Evolutionary conservation across 495 filamentous ascomycete genomes (phyloP), one percentile per base, ranked within the genome.

Genomic region (Tuber aestivum): DNA sequence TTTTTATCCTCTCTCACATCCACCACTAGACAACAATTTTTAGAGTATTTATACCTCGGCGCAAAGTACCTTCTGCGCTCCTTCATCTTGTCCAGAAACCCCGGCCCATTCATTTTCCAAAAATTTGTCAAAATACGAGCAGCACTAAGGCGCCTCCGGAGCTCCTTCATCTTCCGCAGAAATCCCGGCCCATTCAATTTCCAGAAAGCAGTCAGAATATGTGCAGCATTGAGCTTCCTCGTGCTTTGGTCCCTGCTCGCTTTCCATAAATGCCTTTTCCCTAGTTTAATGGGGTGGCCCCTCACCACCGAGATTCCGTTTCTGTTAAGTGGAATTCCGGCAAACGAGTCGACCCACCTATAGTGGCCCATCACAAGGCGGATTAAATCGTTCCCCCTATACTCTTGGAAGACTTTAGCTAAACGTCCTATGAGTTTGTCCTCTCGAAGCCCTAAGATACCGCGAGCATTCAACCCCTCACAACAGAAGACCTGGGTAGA

Each of bases 21-120:
- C 23, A 16, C 73, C 1, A 71, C 4, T n/a, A 74, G 27, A 71
- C 73, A 74, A 12, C 72, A 74, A 35, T 42, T 74, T 40, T 35
- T 70, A 5, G 61, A 37, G 5, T 14, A 69, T 38, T 48, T 71
- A 12, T 71, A 69, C 27, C 38, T 16, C 65, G 32, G 18, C 10
- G 68, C 73, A 3, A 41, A 41, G 70, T 40, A 71, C 32, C 72
- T 45, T 41, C 50, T 50, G 38, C 38, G 38, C 38, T 40, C 38
- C 38, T 40, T 40, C 38, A 40, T 40, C 38, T 40, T 40, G 3
- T 40, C 38, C 7, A 40, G 38, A 40, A 40, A 2, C 38, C 38
- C 38, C 3, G 38, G 38, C 38, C 38, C 38, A 40, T 40, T 40
- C 38, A 2, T 2, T 40, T 40, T 40, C 38, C 38, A 40, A 40